Base-by-base conservation (phyloP, 1,139 yeast genomes). In the Lodderomyces orthopsilosis region DNA sequence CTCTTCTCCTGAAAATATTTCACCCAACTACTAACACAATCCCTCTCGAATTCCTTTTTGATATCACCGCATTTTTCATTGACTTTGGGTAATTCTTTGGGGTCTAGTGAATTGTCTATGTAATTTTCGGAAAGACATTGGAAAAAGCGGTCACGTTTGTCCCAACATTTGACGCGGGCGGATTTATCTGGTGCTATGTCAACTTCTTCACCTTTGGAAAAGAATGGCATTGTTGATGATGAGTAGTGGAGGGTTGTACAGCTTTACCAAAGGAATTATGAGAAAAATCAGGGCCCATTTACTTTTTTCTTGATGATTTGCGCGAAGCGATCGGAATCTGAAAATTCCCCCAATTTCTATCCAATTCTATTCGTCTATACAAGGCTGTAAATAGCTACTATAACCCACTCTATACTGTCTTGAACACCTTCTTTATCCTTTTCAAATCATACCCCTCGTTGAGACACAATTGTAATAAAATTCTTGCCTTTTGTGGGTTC, bases 401-500 rank as follows among this genome's bases (percentile, higher is more conserved):
- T 10, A 13, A 4, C 7, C 22, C 13, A 9, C 7, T 19, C 30
- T 46, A 50, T 19, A 70, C 74, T 2, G 76, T 79, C 14, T 62
- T 59, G 51, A 82, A 82, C 3, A 71, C 70, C n/a, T 59, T 55
- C 48, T 66, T 75, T 18, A 77, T 78, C 46, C 70, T 70, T 1
- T 54, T 53, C 5, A 71, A 53, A 33, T 65, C 56, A 55, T 73
- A 70, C 1, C 68, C 66, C 34, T 69, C 67, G 45, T 70, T 62
- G 40, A 83, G 63, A 54, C 86, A 79, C 48, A 83, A 66, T 54
- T 82, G 88, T 38, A 83, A 61, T 41, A 82, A 61, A 15, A 83
- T 71, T 55, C 88, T 69, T 34, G 83, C 71, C 62, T 83, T 83
- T 54, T 80, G 87, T 6, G 89, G 88, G 51, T 81, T 83, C 50